Evolutionary conservation across 2,329 filamentous ascomycete species (phyloP), one percentile per base, ranked within the genome.

Genomic region (Trichoderma sp.): DNA sequence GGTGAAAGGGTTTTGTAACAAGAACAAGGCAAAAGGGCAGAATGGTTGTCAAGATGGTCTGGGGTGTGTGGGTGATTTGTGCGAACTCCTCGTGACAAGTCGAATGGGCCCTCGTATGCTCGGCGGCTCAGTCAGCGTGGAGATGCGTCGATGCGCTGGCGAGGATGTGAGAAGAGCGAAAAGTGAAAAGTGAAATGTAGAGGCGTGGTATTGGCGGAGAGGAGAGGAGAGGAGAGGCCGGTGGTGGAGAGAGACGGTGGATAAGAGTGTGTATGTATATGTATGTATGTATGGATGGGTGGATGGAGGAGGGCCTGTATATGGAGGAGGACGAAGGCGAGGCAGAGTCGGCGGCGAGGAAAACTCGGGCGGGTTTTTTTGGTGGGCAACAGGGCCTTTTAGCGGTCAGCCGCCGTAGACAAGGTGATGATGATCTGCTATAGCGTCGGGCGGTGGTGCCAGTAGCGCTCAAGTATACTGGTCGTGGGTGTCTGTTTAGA

Each of bases 361-460:
- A 56, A 52, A 68, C n/a, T 39, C 50, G 61, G 54, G 39, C n/a
- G n/a, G n/a, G n/a, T n/a, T n/a, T n/a, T n/a, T n/a, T 42, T 50
- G 42, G 37, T 60, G 67, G 53, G 58, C 39, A 57, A 45, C n/a
- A 59, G 65, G 64, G 59, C 53, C 45, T 65, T 68, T 68, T 68
- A 68, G 67, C 67, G 67, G 67, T 68, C 67, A 68, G 67, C 67
- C 67, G 60, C 65, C 64, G 29, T 54, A 42, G 29, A n/a, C n/a
- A 59, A 53, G 50, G 67, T 66, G 67, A 68, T 68, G 67, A 68
- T 66, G 67, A 68, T 68, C 67, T 68, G 61, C 53, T 68, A 65
- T 68, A 68, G 67, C 67, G 67, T 66, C 67, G 66, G 53, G 57
- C 64, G 57, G 60, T 69, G 25, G 63, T 65, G 27, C 58, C 60